phyloP scores from a whole-genome alignment of 176 grass and related monocot genomes.

The Hyparrhenia diplandra region DNA sequence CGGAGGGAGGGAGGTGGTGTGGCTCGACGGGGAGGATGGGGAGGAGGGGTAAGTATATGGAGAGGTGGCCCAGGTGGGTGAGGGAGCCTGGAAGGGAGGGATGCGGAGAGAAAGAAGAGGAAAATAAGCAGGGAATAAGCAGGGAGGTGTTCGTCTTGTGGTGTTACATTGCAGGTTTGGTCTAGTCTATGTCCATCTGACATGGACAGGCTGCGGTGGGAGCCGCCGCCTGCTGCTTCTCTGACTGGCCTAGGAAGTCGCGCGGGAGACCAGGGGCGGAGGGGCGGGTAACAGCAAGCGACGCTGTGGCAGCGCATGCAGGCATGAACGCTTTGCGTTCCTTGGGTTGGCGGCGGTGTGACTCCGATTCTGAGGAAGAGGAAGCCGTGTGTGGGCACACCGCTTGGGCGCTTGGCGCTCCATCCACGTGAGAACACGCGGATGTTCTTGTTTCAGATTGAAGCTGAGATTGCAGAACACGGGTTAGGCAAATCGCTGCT shows the following conservation, averaged over 20 bases:
- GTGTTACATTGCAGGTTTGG: too few relatives aligned
- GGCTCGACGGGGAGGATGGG: constrained; percentile 37
- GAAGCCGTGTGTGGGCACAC: constrained; percentile 6
- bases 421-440: background rate
- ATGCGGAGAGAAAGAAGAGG: constrained; percentile 34
- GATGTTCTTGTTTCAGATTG: background rate
- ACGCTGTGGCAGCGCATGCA: too few relatives aligned
- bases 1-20: constrained; percentile 17
- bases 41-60: constrained; percentile 3
- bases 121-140: constrained; percentile 40
- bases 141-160: background rate
- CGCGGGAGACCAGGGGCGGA: constrained; percentile 14
- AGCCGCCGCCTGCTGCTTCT: background rate
- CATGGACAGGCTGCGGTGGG: background rate
- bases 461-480: background rate
- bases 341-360: background rate
- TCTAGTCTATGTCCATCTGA: too few relatives aligned
- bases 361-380: background rate
- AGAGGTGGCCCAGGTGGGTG: constrained; percentile 46
- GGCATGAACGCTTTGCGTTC: background rate
- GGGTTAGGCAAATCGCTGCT: background rate
- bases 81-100: constrained; percentile 17
- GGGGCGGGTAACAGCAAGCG: constrained; percentile 13
- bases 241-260: constrained; percentile 31
- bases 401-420: background rate